Evolutionary conservation across 148 eudicot species (phyloP), one percentile per base, ranked within the genome.

Genomic region (Agrostemma githago): DNA sequence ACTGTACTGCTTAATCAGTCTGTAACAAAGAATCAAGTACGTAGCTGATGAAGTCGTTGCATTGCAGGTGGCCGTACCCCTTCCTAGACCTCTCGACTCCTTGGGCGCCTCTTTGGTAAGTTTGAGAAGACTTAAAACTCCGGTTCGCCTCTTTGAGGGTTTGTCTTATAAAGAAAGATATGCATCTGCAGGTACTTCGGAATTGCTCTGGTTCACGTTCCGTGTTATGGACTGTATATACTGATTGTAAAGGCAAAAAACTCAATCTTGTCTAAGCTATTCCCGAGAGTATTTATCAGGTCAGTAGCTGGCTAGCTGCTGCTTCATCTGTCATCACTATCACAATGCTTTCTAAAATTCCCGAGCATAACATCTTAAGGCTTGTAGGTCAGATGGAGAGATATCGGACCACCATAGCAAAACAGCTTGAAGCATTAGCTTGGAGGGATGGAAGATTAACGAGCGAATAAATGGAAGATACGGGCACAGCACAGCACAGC

Each of bases 31-130:
- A n/a, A 21, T 48, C 41, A 56, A 15, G 11, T 26, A 26, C 2
- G 16, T 8, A 26, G 57, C 78, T 41, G 38, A 9, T 15, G 19
- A 7, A 8, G 16, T 67, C 48, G 38, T 81, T 76, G 81, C 80
- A 93, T 81, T 76, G 81, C 80, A 93, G 98, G 98, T 93, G 98
- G 98, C 98, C 98, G 41, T 93, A 93, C 78, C 98, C 98, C 34
- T 93, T 93, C 82, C 86, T 93, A 6, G 98, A 93, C 68, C 90
- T 93, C 68, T 63, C 89, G 51, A 91, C 89, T 57, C 92, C 97
- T 34, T 83, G 77, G 83, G 98, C 98, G 5, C 98, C 98, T 54
- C 64, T 89, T 34, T 93, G 98, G 98, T 93, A 87, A 75, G 51
- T 53, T 10, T 54, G 11, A 75, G 14, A 37, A 9, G 19, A 2